Percentiles rank a stretch among this genome's conserved stretches.
phyloP scores from a whole-genome alignment of 139 green algal species.

The Nannochloris sp. region DNA sequence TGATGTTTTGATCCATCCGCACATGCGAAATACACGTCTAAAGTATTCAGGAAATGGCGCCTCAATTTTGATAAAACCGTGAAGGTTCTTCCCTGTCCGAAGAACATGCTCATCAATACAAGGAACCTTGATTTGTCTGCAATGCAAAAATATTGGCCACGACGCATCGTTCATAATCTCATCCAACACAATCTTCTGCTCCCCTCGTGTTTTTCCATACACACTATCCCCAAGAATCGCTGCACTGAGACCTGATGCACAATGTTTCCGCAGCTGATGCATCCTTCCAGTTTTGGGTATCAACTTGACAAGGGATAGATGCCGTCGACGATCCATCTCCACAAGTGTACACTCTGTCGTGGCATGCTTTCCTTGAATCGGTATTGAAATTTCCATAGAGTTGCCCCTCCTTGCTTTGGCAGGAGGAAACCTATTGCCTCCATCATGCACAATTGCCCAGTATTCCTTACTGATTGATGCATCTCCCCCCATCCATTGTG shows the following conservation, averaged over 20 bases:
- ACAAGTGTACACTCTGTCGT: background rate
- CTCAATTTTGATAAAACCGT: background rate
- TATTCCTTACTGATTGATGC: conserved; percentile 13
- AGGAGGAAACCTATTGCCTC: background rate
- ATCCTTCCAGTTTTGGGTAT: conserved; percentile 30
- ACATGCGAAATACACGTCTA: background rate
- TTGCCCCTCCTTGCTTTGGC: background rate
- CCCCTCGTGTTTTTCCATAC: conserved; percentile 14
- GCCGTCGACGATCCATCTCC: background rate
- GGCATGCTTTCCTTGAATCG: background rate
- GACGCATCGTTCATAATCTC: background rate
- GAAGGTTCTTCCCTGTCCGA: background rate
- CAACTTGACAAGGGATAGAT: conserved; percentile 29
- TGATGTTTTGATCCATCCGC: background rate
- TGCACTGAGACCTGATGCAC: conserved; percentile 18
- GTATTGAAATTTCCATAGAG: background rate
- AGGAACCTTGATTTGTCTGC: conserved; percentile 9
- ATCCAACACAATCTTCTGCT: conserved; percentile 5
- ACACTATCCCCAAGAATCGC: conserved; percentile 33
- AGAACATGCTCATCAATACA: too few relatives aligned
- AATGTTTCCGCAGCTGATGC: conserved; percentile 45
- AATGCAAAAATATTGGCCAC: conserved; percentile 26
- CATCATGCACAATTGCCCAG: conserved; percentile 23
- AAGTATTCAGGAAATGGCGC: background rate
- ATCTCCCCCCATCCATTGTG: background rate